These are phyloP conservation scores for Liriodendron chinense DNA, from an alignment of 164 flowering plant genomes.

Conservation along the genomic window DNA sequence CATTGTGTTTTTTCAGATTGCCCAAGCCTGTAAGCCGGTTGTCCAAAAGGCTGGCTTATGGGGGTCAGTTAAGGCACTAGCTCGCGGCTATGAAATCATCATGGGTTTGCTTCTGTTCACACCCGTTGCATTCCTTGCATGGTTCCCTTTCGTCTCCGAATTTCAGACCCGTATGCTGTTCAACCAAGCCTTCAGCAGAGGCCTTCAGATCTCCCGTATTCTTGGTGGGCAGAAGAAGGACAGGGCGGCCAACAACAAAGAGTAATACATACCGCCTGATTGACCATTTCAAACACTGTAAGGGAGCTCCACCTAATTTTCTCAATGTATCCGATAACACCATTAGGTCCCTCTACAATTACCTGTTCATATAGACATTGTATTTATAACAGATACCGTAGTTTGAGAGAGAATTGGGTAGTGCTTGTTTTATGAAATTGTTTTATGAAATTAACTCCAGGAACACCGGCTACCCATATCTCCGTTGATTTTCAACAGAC, in stretches of 20 bases:
- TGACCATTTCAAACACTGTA: background rate
- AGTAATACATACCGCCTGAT: background rate
- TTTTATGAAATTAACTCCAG: no score
- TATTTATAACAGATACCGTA: background rate
- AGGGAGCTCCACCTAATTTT: background rate
- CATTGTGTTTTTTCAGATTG: background rate
- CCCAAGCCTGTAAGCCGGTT: slow-evolving; percentile 3
- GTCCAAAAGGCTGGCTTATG: background rate
- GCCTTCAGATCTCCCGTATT: slow-evolving; percentile 97
- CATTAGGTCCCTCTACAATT: background rate
- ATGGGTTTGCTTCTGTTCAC: slow-evolving; percentile 78
- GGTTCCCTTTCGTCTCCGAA: slow-evolving; percentile 93
- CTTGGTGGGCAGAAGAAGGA: slow-evolving; percentile 68
- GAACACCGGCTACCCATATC: background rate
- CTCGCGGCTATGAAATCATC: slow-evolving; percentile 71
- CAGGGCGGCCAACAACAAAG: slow-evolving; percentile 4
- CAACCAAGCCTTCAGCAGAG: slow-evolving; percentile 96
- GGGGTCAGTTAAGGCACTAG: slow-evolving; percentile 23
- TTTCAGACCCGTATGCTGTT: slow-evolving; percentile 90
- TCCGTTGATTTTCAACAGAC: background rate
- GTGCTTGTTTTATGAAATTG: background rate
- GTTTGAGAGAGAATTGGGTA: background rate
- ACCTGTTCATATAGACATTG: background rate
- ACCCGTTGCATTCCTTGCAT: slow-evolving; percentile 79
- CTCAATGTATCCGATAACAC: background rate